Percentiles rank a stretch among this genome's conserved stretches.
phyloP scores from a whole-genome alignment of 371 early-diverging fungal species.

The Mucor mucedo region DNA sequence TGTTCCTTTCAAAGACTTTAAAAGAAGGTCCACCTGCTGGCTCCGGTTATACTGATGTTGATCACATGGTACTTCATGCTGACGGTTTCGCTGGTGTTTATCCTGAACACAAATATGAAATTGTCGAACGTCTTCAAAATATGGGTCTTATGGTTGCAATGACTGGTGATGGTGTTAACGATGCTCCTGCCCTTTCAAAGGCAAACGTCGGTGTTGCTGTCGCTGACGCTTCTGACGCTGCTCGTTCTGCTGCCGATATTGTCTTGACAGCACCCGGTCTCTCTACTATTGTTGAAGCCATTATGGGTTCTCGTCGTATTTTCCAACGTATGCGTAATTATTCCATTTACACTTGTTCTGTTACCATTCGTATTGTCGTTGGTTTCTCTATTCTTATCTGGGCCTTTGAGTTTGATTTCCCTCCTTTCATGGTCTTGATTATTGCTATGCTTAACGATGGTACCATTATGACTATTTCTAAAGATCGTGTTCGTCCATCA shows the following conservation, averaged over 20 bases:
- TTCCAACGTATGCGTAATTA: constrained; percentile 75
- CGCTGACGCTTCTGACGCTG: constrained; percentile 77
- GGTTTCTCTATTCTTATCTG: constrained; percentile 62
- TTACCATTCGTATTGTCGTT: constrained; percentile 65
- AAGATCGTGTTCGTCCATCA: constrained; percentile 61
- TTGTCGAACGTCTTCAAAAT: constrained; percentile 88
- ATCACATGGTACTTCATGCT: constrained; percentile 80
- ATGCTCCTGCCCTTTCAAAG: constrained; percentile 91
- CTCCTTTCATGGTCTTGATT: constrained; percentile 67
- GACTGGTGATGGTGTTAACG: constrained; percentile 98
- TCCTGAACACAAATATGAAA: constrained; percentile 94
- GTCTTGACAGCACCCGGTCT: constrained; percentile 83
- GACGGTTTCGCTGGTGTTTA: constrained; percentile 90
- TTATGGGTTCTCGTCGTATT: constrained; percentile 69
- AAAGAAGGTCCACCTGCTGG: constrained; percentile 72
- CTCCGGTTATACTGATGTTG: constrained; percentile 75
- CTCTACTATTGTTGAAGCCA: constrained; percentile 71
- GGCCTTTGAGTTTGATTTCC: constrained; percentile 64
- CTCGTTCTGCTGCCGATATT: constrained; percentile 78
- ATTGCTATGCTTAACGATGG: constrained; percentile 65
- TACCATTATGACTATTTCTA: constrained; percentile 66
- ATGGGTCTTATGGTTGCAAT: constrained; percentile 83
- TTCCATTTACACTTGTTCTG: constrained; percentile 65
- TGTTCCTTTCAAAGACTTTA: constrained; percentile 78
- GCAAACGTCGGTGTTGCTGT: constrained; percentile 86